Base-by-base conservation (phyloP, 108 stramenopile species). In the Cyclostephanos invisitatus region DNA sequence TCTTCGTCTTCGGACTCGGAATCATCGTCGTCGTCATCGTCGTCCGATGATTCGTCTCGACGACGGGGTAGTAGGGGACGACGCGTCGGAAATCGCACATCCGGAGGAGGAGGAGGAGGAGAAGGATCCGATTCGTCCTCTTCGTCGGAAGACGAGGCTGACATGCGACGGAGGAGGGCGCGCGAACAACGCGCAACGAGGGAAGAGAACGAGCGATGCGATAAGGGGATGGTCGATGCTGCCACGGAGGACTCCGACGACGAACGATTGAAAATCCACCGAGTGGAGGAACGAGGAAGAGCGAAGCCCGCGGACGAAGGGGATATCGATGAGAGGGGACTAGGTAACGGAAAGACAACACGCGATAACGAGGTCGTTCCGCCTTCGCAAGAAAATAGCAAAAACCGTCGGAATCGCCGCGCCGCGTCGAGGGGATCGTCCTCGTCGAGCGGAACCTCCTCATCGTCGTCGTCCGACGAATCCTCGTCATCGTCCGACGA, bases 71-170 rank as follows among this genome's bases (percentile, higher is more conserved):
- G 73, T 18, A n/a, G n/a, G n/a, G n/a, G n/a, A n/a, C 68, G 64
- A 25, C 65, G 51, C 57, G 56, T 64, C 53, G 77, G 64, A 62
- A 54, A 38, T 20, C 7, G 62, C 38, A 61, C 40, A 67, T 29
- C 40, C 36, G 32, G 67, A 37, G 53, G 68, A 60, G 29, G 44
- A 36, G 37, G 76, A 60, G 53, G 68, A 8, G 32, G 76, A 49
- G 48, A 44, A 20, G 62, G 74, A 21, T 71, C 75, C 6, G 38
- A 54, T 58, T 78, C 71, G 18, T 74, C 77, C 17, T 76, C 81
- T 2, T 62, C 64, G 14, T 66, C 70, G 3, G 80, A 81, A 63
- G 80, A 77, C 62, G 70, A 76, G 44, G 80, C 80, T 20, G 80
- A 81, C 61, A 53, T 64, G 42, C 62, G 76, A 62, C 37, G 80